A percentile compares a stretch with the other conserved stretches of the same genome.
These are phyloP conservation scores for Pelargonium nanum DNA, from an alignment of 345 rosid species.

Conservation along the genomic window DNA sequence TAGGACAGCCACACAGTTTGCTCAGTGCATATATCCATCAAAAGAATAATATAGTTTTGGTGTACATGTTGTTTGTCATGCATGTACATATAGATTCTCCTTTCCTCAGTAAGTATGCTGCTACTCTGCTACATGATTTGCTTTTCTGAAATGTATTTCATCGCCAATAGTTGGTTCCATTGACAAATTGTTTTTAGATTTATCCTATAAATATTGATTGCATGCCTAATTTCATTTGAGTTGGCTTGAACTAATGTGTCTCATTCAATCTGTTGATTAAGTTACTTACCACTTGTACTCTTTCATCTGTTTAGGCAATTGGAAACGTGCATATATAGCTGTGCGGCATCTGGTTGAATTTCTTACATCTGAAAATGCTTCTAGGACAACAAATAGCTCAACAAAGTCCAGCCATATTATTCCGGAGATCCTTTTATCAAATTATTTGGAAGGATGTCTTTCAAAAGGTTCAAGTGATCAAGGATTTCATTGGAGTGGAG, in stretches of 20 bases:
- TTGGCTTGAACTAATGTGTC: slow-evolving; percentile 3
- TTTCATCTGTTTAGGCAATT: slow-evolving; percentile 62
- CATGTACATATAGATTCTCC: neutral
- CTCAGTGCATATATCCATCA: neutral
- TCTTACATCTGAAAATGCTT: slow-evolving; percentile 30
- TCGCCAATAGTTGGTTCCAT: neutral
- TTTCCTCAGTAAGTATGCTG: neutral
- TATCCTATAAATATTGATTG: neutral
- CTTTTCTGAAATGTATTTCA: neutral
- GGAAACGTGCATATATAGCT: slow-evolving; percentile 76
- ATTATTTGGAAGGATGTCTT: slow-evolving; percentile 58
- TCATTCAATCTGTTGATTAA: slow-evolving; percentile 20
- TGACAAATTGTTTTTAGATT: neutral
- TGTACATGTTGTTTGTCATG: neutral
- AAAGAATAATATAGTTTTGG: neutral
- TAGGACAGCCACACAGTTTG: neutral
- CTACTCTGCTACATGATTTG: neutral
- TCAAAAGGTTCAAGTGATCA: slow-evolving; percentile 33
- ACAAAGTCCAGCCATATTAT: slow-evolving; percentile 22
- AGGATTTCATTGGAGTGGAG: slow-evolving; percentile 56
- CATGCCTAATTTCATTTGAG: neutral
- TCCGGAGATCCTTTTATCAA: slow-evolving; percentile 56
- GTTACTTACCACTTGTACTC: slow-evolving; percentile 24
- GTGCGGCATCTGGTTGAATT: slow-evolving; percentile 62
- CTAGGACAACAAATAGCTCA: slow-evolving; percentile 21